Percentiles rank a stretch among this genome's conserved stretches.
These are phyloP conservation scores for Nicotiana benthamiana DNA, from an alignment of 257 asterid species.

Conservation along the genomic window DNA sequence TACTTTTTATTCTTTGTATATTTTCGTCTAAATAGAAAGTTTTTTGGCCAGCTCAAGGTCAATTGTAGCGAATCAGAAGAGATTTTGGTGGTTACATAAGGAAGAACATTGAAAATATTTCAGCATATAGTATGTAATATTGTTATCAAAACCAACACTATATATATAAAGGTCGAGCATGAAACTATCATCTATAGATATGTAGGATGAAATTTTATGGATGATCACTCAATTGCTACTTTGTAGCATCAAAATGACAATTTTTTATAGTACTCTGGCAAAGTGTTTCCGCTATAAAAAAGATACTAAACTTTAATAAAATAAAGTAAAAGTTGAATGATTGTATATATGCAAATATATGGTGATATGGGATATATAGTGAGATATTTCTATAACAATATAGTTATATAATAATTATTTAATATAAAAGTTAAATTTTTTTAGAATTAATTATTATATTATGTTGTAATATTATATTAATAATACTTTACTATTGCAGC, in stretches of 20 bases:
- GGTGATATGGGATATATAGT: not conserved
- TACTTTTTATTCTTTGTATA: not conserved
- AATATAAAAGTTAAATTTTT: too few relatives aligned
- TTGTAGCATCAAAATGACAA: not conserved
- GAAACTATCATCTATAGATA: not conserved
- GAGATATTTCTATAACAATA: too few relatives aligned
- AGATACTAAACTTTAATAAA: not conserved
- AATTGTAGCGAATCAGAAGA: not conserved
- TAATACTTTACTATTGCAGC: too few relatives aligned
- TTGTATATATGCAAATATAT: not conserved
- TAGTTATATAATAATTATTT: too few relatives aligned
- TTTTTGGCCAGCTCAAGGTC: too few relatives aligned
- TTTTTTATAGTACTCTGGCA: not conserved
- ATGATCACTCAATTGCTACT: not conserved
- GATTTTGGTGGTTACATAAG: too few relatives aligned
- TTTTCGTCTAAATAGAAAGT: too few relatives aligned
- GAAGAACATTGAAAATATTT: too few relatives aligned
- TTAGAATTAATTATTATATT: too few relatives aligned
- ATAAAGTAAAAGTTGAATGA: not conserved
- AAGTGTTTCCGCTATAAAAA: not conserved
- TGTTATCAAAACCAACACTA: too few relatives aligned
- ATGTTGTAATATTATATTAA: too few relatives aligned
- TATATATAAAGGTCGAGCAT: not conserved
- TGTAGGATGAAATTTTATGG: not conserved
- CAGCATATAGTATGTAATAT: not conserved